These are phyloP conservation scores for Dioszegia aurantiaca DNA, from an alignment of 768 basidiomycete species.

Conservation along the genomic window DNA sequence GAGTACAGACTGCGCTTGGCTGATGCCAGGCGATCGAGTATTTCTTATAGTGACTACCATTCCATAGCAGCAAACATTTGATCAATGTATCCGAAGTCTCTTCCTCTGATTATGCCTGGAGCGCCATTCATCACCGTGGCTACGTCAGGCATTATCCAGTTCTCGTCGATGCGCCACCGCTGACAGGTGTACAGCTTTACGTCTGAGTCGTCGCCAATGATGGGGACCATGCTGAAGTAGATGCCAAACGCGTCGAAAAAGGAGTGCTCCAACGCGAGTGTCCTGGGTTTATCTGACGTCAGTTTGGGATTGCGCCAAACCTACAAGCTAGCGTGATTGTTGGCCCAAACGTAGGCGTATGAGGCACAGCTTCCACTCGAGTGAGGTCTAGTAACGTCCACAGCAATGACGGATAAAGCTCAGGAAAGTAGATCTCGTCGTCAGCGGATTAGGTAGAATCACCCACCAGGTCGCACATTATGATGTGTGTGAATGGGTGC, in stretches of 20 bases:
- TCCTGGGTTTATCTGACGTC: conserved; percentile 40
- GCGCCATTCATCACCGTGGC: conserved; percentile 37
- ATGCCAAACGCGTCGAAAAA: conserved; percentile 42
- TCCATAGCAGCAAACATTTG: conserved; percentile 39
- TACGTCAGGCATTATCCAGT: conserved; percentile 36
- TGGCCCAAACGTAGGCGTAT: conserved; percentile 32
- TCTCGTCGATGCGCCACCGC: conserved; percentile 30
- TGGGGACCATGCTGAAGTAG: conserved; percentile 39
- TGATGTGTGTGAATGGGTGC: conserved; percentile 58
- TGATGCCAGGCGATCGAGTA: conserved; percentile 45
- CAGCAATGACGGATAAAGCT: conserved; percentile 72
- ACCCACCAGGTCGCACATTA: conserved; percentile 81
- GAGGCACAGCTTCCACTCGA: conserved; percentile 51
- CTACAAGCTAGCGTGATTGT: conserved; percentile 64
- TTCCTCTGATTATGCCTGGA: conserved; percentile 29
- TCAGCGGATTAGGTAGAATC: conserved; percentile 6
- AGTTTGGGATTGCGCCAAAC: conserved; percentile 13
- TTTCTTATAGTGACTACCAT: conserved; percentile 38
- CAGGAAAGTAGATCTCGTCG: conserved; percentile 75
- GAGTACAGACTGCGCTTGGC: conserved; percentile 15
- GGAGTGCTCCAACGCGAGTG: conserved; percentile 42
- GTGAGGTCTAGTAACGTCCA: conserved; percentile 72
- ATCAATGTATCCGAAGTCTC: conserved; percentile 38
- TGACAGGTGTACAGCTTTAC: conserved; percentile 40
- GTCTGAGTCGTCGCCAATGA: conserved; percentile 34